Percentiles rank a stretch among this genome's conserved stretches.
These are phyloP conservation scores for Calonectria naviculata DNA, from an alignment of 2,329 filamentous ascomycete genomes.

Conservation along the genomic window DNA sequence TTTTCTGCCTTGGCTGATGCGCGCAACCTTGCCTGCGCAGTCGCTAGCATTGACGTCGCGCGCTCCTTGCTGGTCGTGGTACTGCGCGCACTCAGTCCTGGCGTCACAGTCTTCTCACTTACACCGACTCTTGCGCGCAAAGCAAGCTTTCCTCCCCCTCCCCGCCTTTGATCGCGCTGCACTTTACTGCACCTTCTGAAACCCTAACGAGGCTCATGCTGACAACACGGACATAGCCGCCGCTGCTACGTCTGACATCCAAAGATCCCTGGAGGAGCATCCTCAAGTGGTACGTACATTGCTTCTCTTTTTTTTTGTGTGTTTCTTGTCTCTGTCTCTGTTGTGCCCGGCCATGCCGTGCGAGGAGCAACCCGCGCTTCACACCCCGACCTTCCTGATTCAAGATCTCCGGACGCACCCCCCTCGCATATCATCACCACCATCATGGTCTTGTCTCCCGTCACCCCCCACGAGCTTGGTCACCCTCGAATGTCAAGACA, in stretches of 20 bases:
- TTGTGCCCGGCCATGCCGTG: conserved; percentile 13
- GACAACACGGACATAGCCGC: conserved; percentile 37
- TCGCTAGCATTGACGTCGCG: conserved; percentile 15
- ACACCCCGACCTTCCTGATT: conserved; percentile 37
- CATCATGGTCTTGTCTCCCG: conserved; percentile 13
- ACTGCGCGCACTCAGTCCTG: conserved; percentile 17
- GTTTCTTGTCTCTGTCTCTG: conserved; percentile 14
- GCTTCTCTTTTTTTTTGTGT: conserved; percentile 23
- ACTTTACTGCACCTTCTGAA: conserved; percentile 18
- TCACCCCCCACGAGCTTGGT: conserved; percentile 22
- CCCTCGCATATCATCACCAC: conserved; percentile 18
- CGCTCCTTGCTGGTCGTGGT: conserved; percentile 18
- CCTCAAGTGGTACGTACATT: conserved; percentile 35
- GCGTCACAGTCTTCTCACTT: conserved; percentile 33
- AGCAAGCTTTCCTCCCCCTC: conserved; percentile 17
- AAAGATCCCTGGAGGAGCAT: conserved; percentile 15
- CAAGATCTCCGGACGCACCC: conserved; percentile 28
- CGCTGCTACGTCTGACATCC: conserved; percentile 20
- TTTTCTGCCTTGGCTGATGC: conserved; percentile 12
- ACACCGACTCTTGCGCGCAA: conserved; percentile 38
- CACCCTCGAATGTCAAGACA: conserved; percentile 28
- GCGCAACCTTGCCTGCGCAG: neutral
- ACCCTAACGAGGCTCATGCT: conserved; percentile 31
- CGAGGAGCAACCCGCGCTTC: conserved; percentile 11
- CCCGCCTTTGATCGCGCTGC: conserved; percentile 15